Evolutionary conservation across 192 early-diverging fungal genomes (phyloP).

Genomic region (Umbelopsis vinacea): DNA sequence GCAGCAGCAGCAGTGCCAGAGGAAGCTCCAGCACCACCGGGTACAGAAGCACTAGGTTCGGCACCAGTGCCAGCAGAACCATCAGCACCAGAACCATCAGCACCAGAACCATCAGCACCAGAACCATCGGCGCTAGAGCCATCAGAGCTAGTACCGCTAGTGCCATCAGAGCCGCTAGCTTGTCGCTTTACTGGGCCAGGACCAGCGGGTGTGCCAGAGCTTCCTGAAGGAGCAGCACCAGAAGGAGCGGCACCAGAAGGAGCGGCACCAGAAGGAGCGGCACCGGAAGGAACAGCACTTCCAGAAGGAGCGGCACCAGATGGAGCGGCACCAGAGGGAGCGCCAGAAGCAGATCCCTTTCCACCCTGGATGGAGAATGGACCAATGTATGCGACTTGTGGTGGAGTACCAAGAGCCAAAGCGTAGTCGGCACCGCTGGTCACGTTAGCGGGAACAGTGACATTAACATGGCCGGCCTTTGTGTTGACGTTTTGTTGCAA

Average conservation of each 20-base stretch:
- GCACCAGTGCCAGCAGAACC: neutral
- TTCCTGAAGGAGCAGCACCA: conserved; percentile 4
- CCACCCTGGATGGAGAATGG: conserved; percentile 12
- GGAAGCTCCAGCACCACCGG: neutral
- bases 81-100: conserved; percentile 4
- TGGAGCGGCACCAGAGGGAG: neutral
- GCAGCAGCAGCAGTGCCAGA: conserved; percentile 14
- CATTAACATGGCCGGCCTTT: neutral
- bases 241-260: neutral
- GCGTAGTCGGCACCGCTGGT: conserved; percentile 27
- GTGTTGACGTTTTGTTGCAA: conserved; percentile 19
- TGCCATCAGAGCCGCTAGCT: neutral
- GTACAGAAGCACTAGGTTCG: neutral
- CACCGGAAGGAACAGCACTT: neutral
- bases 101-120: neutral
- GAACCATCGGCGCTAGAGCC: neutral
- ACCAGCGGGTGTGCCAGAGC: neutral
- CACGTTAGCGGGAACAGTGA: conserved; percentile 20
- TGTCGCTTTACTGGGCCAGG: neutral
- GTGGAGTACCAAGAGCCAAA: conserved; percentile 23
- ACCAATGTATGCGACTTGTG: conserved; percentile 32
- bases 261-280: neutral
- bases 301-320: neutral
- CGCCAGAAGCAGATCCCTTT: neutral
- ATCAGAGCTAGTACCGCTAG: conserved; percentile 6